Conservation (phyloP, 176 grass and related monocot species). For the Oryza coarctata region DNA sequence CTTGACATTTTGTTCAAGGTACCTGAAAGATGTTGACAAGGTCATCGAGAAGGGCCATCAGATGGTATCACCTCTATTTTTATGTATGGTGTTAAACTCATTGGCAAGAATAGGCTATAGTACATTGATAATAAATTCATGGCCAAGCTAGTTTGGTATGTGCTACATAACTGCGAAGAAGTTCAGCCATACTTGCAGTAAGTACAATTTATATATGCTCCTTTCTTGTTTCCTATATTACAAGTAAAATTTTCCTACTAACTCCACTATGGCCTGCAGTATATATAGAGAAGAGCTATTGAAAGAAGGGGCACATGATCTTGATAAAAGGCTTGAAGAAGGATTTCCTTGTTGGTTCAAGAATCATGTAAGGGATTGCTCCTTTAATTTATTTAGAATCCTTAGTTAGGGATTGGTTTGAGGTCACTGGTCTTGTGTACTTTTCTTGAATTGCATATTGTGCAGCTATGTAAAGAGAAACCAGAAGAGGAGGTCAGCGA, state of each 20-base stretch:
- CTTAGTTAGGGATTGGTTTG: too few relatives aligned
- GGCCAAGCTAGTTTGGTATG: not conserved
- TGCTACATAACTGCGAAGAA: not conserved
- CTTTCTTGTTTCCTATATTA: too few relatives aligned
- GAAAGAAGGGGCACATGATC: not conserved
- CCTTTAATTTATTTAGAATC: too few relatives aligned
- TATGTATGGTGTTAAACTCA: too few relatives aligned
- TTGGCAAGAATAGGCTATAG: not conserved
- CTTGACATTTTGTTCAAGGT: too few relatives aligned
- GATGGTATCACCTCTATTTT: too few relatives aligned
- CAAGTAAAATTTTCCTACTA: too few relatives aligned
- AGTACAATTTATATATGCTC: not conserved
- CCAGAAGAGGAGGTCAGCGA: not conserved
- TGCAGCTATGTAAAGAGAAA: not conserved
- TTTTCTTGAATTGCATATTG: not conserved
- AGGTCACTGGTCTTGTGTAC: too few relatives aligned
- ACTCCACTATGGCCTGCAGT: not conserved
- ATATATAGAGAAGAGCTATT: not conserved
- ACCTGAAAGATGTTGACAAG: too few relatives aligned
- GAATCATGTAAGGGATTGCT: not conserved
- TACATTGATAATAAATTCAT: not conserved
- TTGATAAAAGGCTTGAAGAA: not conserved
- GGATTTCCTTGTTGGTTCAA: not conserved
- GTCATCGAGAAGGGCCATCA: too few relatives aligned
- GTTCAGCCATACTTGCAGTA: not conserved